These are phyloP conservation scores for Arabis hirsuta DNA, from an alignment of 345 rosid genomes.

Conservation along the genomic window DNA sequence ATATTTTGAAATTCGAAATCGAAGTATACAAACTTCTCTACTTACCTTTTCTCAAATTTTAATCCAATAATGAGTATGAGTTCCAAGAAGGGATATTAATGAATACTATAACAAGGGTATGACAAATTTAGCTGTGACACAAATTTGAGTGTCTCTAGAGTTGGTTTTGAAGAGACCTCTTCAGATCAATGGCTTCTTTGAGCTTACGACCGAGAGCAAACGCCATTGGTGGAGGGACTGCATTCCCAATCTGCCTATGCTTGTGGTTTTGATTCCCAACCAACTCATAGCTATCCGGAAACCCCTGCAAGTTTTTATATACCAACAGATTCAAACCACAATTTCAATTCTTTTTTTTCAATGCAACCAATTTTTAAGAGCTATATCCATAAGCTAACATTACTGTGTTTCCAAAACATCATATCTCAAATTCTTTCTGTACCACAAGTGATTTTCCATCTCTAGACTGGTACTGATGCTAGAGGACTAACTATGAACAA, in stretches of 20 bases:
- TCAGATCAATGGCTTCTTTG: slow-evolving; percentile 64
- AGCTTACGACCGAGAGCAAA: slow-evolving; percentile 83
- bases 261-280: slow-evolving; percentile 61
- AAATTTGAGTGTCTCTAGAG: background rate
- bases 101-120: background rate
- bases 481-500: background rate
- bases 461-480: background rate
- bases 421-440: background rate
- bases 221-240: slow-evolving; percentile 91
- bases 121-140: background rate
- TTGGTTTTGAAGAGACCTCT: slow-evolving; percentile 31
- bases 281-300: slow-evolving; percentile 72
- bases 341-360: background rate
- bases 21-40: background rate
- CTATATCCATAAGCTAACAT: background rate
- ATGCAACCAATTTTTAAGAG: background rate
- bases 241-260: slow-evolving; percentile 92
- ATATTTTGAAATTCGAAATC: background rate
- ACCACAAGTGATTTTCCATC: no score
- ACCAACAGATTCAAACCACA: background rate
- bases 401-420: no score
- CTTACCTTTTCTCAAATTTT: background rate
- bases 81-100: no score
- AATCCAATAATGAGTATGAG: background rate
- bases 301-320: slow-evolving; percentile 59